Percentiles rank a stretch among this genome's conserved stretches.
phyloP scores from a whole-genome alignment of 2,329 filamentous ascomycete species.

The Zymoseptoria brevis region DNA sequence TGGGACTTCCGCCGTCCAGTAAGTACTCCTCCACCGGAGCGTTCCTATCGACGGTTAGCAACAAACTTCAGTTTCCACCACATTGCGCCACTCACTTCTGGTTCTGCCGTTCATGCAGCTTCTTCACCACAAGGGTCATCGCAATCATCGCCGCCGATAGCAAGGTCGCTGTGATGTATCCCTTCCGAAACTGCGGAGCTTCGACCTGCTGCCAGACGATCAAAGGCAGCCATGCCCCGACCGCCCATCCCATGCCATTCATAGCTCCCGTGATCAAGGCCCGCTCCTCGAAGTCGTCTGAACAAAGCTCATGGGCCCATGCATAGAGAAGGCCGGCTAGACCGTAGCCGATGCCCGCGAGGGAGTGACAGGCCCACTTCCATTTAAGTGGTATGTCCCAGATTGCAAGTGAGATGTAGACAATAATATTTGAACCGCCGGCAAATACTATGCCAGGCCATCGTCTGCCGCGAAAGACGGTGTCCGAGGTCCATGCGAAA shows the following conservation, averaged over 20 bases:
- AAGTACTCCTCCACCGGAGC: background rate
- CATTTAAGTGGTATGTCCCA: slow-evolving; percentile 44
- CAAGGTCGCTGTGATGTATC: slow-evolving; percentile 49
- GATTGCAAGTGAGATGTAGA: slow-evolving; percentile 35
- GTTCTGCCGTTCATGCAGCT: slow-evolving; percentile 35
- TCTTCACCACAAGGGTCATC: slow-evolving; percentile 42
- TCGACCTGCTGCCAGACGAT: slow-evolving; percentile 53
- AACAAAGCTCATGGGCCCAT: slow-evolving; percentile 44
- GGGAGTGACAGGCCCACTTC: slow-evolving; percentile 57
- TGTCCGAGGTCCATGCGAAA: slow-evolving; percentile 61
- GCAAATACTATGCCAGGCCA: slow-evolving; percentile 59
- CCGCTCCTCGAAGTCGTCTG: slow-evolving; percentile 54
- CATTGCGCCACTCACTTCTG: background rate
- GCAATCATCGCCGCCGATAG: slow-evolving; percentile 45
- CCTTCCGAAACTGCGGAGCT: slow-evolving; percentile 47
- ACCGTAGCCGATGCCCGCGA: slow-evolving; percentile 43
- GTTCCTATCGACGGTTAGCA: background rate
- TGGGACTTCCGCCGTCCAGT: background rate
- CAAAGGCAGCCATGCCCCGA: slow-evolving; percentile 61
- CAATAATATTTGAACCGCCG: slow-evolving; percentile 39
- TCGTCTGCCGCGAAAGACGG: slow-evolving; percentile 49
- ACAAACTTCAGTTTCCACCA: background rate
- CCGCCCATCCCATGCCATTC: slow-evolving; percentile 62
- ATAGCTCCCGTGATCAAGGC: slow-evolving; percentile 57
- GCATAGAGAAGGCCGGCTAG: slow-evolving; percentile 45